Base-by-base conservation (phyloP, 352 stramenopile genomes). In the Phytophthora rubi region DNA sequence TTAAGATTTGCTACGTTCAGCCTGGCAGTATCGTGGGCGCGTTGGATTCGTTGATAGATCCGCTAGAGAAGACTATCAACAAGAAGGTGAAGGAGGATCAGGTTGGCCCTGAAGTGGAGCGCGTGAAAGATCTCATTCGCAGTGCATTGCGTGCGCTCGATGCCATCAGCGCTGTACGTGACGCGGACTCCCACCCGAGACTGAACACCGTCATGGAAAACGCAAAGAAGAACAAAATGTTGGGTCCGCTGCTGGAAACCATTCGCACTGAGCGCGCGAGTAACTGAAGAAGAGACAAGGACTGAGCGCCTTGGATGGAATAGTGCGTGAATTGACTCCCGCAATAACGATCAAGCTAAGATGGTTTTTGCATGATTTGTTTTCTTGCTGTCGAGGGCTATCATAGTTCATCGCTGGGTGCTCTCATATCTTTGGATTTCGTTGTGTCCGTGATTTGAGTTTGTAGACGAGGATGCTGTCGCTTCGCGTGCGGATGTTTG, bases 81-180 rank as follows among this genome's bases (percentile, higher is more conserved):
- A 99, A 98, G 71, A 98, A 92, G 60, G 77, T 99, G 61, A 98
- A 98, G 73, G 95, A 98, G 35, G 84, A 96, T 35, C 97, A 99
- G 53, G 96, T 98, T 12, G 97, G 95, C 3, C 98, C 96, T 6
- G 97, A 99, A 68, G 86, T 99, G 18, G 97, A 99, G 63, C 91
- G 97, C 53, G 86, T 95, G 4, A 98, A 98, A 59, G 97, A 99
- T 70, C 90, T 98, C 65, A 98, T 99, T 56, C 97, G 98, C 65
- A 99, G 93, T 59, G 96, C 88, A 18, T 75, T 99, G 70, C 91
- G 94, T 71, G 91, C 89, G 0, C 78, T 97, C 12, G 85, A 97
- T 57, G 86, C 85, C 12, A 82, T 94, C 63, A 89, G 82, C 54
- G 56, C 72, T 62, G 85, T 95, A 48, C 82, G 83, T 56, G 89